Evolutionary conservation across 2,329 filamentous ascomycete genomes (phyloP), one percentile per base, ranked within the genome.

Genomic region (Coleophoma eucalyptorum): DNA sequence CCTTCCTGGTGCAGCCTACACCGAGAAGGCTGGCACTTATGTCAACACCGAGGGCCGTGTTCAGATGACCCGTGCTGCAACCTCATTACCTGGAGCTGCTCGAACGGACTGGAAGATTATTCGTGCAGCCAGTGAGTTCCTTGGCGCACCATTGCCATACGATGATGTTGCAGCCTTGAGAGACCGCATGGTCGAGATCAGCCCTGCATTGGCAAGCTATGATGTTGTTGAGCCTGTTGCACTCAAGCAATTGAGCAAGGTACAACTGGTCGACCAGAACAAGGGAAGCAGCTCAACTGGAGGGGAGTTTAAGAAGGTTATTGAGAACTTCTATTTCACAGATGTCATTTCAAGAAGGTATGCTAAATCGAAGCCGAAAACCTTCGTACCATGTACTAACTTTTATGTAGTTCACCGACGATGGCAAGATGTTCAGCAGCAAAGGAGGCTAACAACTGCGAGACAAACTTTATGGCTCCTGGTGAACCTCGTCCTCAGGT

Each of bases 81-180:
- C 91, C 35, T 89, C 88, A 43, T 79, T 96, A 58, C 90, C 91
- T 20, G 94, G 94, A 53, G 94, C 91, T 48, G 84, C 93, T 50
- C 84, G 94, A 66, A 93, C 94, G 57, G 94, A 99, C 75, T 99
- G 94, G 94, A 99, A 97, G 83, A 97, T 99, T 65, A 85, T 99
- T 62, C 90, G 94, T 58, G 94, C 94, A 16, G 84, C 81, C 50
- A 94, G 89, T 65, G 94, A 97, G 73, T 97, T 96, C 74, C 79
- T 99, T 15, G 90, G 89, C 54, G 84, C 78, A 26, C 87, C 92
- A 58, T 81, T 99, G 48, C 89, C 91, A 19, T 99, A 97, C 66
- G 93, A 99, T 63, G 91, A 97, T 66, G 81, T 99, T 46, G 88
- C 94, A 58, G 81, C 84, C 63, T 81, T 99, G 48, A 84, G 94